Evolutionary conservation across 192 early-diverging fungal genomes (phyloP).

Genomic region (Gonapodya sp.): DNA sequence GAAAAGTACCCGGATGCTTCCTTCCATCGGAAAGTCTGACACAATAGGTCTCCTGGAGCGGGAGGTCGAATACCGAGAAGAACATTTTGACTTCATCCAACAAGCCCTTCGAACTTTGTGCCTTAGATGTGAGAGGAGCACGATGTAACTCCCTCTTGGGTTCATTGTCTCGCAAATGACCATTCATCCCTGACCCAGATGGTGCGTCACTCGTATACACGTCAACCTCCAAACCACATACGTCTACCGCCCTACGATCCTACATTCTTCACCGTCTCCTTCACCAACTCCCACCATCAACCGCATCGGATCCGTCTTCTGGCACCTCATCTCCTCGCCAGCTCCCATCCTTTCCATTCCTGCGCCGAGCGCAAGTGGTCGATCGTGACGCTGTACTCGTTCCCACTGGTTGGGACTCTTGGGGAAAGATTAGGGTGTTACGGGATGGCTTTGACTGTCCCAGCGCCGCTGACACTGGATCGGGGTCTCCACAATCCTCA

Average conservation of each 20-base stretch:
- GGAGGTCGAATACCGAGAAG: conserved; percentile 75
- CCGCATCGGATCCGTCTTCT: conserved; percentile 8
- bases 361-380: conserved; percentile 63
- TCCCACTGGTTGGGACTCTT: conserved; percentile 89
- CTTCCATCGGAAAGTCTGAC: conserved; percentile 44
- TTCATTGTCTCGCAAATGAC: not conserved
- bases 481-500: not conserved
- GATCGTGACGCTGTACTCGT: conserved; percentile 82
- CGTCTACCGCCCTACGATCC: conserved; percentile 63
- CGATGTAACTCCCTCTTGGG: not conserved
- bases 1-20: not conserved
- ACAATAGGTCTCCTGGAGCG: conserved; percentile 62
- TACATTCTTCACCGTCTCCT: conserved; percentile 73
- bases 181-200: conserved; percentile 32
- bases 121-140: conserved; percentile 72
- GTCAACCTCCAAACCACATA: conserved; percentile 65
- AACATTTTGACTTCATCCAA: conserved; percentile 93
- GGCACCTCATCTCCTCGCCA: conserved; percentile 9
- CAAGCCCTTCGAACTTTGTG: conserved; percentile 81
- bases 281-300: conserved; percentile 11
- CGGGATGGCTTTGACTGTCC: conserved; percentile 66
- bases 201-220: conserved; percentile 89
- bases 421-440: conserved; percentile 71
- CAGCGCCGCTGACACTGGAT: not conserved
- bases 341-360: conserved; percentile 41